These are phyloP conservation scores for Fusarium sp. DNA, from an alignment of 2,329 filamentous ascomycete species.

Conservation along the genomic window DNA sequence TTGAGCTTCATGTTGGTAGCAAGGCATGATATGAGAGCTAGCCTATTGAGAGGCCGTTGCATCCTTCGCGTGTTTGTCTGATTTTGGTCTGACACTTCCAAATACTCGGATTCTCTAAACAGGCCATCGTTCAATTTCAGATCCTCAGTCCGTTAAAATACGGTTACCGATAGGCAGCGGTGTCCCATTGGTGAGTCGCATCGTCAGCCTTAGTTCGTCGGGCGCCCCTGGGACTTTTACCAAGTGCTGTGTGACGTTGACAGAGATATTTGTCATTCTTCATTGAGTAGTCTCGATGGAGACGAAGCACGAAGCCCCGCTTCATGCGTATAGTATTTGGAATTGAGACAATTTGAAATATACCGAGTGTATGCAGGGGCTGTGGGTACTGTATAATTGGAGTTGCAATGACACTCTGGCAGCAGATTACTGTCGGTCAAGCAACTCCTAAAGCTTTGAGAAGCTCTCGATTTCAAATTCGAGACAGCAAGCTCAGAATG, in stretches of 20 bases:
- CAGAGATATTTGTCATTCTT: constrained; percentile 37
- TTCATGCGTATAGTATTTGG: constrained; percentile 28
- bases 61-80: not conserved
- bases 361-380: not conserved
- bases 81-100: not conserved
- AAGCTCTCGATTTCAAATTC: not conserved
- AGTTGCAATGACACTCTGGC: not conserved
- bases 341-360: constrained; percentile 28
- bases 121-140: constrained; percentile 1
- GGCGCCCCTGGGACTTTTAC: constrained; percentile 12
- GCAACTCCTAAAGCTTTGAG: not conserved
- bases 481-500: constrained; percentile 1
- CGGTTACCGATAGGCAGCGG: not conserved
- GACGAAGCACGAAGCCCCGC: constrained; percentile 34
- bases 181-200: constrained; percentile 12
- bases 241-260: constrained; percentile 30
- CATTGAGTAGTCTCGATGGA: constrained; percentile 14
- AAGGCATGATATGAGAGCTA: not conserved
- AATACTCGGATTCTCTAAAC: not conserved
- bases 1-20: constrained; percentile 5
- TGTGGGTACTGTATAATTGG: not conserved
- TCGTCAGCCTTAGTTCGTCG: constrained; percentile 44
- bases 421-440: not conserved
- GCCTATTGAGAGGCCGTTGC: not conserved
- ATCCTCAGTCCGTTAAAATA: constrained; percentile 20